These are phyloP conservation scores for Sclerospora graminicola DNA, from an alignment of 352 stramenopile genomes.

Conservation along the genomic window DNA sequence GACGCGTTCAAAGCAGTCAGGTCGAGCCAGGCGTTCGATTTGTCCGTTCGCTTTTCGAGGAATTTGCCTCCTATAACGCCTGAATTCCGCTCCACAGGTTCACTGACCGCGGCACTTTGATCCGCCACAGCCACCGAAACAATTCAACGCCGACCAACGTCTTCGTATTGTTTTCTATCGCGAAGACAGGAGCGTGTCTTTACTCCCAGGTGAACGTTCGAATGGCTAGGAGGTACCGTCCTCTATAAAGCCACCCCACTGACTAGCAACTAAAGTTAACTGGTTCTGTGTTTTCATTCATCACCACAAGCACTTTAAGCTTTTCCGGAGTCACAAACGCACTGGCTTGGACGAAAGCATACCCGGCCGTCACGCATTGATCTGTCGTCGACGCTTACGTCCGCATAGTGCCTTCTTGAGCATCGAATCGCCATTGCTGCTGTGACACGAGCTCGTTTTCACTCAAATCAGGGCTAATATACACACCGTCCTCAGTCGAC, in stretches of 20 bases:
- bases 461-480: conserved; percentile 45
- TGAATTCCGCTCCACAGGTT: too few species aligned
- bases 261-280: conserved; percentile 48
- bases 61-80: too few species aligned
- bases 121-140: too few species aligned
- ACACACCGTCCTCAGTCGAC: too few species aligned
- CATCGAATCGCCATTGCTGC: conserved; percentile 53
- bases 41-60: too few species aligned
- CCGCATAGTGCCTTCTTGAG: conserved; percentile 37
- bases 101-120: too few species aligned
- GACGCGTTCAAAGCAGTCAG: too few species aligned
- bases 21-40: too few species aligned
- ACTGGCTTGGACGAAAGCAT: conserved; percentile 60
- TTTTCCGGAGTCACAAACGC: conserved; percentile 66
- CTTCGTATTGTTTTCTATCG: too few species aligned
- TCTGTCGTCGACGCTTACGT: conserved; percentile 23
- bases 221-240: conserved; percentile 45
- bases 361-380: conserved; percentile 73
- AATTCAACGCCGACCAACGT: too few species aligned
- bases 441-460: conserved; percentile 21
- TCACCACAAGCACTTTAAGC: conserved; percentile 61
- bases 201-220: too few species aligned
- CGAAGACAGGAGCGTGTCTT: too few species aligned
- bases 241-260: conserved; percentile 34
- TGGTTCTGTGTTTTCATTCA: conserved; percentile 75